Base-by-base conservation (phyloP, 2,329 filamentous ascomycete species). In the Biscogniauxia mediterranea region DNA sequence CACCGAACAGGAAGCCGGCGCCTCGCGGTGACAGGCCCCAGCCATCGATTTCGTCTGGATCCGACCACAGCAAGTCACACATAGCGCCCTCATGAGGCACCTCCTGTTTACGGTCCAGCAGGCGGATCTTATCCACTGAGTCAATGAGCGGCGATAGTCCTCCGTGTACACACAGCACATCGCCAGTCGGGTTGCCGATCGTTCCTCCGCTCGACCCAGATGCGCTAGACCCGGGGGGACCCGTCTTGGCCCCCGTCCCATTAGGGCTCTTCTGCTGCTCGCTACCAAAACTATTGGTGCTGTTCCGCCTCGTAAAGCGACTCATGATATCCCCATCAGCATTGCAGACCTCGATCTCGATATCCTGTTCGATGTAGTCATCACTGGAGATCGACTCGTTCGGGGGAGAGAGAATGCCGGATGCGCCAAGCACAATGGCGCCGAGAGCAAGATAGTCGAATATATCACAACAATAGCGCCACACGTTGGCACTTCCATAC, bases 81-180 rank as follows among this genome's bases (percentile, higher is more conserved):
- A 99, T 99, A 73, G 95, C 93, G 59, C 95, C 95, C 79, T 99
- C 95, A 73, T 99, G 95, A 0, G 95, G 95, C 0, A 99, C 95
- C 79, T 99, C 95, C 78, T 99, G 95, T 77, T 98, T 98, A 64
- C 94, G 88, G 75, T 99, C 96, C 21, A 99, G 85, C 15, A 98
- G 82, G 21, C 95, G 86, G 74, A 99, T 99, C 78, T 97, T 97
- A 75, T 99, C 94, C 54, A 99, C 90, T 23, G 88, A 92, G 74
- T 98, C 93, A 62, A 99, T 91, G 11, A 97, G 81, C 1, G 95
- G 95, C 21, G 90, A 95, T 7, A 99, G 81, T 2, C 95, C 95
- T 60, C 95, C 95, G 75, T 99, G 95, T 0, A 99, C 95, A 73
- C 95, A 99, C 9, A 99, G 85, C 5, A 99, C 91, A 0, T 94